Evolutionary conservation across 352 stramenopile species (phyloP).

Genomic region (Stephanocyclus meneghinianus): DNA sequence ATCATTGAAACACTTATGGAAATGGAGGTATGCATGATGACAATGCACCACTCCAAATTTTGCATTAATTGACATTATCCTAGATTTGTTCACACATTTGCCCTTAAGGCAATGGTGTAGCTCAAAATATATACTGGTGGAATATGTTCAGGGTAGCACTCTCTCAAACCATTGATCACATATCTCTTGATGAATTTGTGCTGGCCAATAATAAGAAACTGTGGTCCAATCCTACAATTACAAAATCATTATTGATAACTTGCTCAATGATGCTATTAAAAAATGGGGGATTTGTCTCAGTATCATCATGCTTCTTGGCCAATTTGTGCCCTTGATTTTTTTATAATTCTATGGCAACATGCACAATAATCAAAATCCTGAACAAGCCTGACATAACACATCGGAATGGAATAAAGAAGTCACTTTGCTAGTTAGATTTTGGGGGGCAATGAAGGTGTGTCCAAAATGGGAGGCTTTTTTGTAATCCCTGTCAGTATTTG

Average conservation of each 20-base stretch:
- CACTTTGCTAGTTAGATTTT: no score
- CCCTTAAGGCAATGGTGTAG: conserved; percentile 6
- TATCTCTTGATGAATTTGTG: conserved; percentile 6
- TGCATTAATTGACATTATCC: background rate
- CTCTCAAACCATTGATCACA: conserved; percentile 7
- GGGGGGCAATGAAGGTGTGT: no score
- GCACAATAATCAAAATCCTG: background rate
- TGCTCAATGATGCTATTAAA: conserved; percentile 21
- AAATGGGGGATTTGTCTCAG: conserved; percentile 14
- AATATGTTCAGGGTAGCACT: conserved; percentile 3
- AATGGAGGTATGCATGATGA: conserved; percentile 38
- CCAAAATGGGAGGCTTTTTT: no score
- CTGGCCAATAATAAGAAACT: background rate
- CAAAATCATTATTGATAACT: conserved; percentile 6
- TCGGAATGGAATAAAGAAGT: no score
- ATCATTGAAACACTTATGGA: conserved; percentile 49
- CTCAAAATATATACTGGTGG: conserved; percentile 12
- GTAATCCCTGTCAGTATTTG: no score
- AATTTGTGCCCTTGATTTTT: conserved; percentile 33
- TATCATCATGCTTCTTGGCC: conserved; percentile 29
- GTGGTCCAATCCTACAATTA: background rate
- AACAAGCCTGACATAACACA: no score
- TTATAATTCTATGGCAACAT: conserved; percentile 44
- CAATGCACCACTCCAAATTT: background rate
- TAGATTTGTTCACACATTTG: background rate